Conservation (phyloP, 495 filamentous ascomycete species). For the Penicillium turbatum region DNA sequence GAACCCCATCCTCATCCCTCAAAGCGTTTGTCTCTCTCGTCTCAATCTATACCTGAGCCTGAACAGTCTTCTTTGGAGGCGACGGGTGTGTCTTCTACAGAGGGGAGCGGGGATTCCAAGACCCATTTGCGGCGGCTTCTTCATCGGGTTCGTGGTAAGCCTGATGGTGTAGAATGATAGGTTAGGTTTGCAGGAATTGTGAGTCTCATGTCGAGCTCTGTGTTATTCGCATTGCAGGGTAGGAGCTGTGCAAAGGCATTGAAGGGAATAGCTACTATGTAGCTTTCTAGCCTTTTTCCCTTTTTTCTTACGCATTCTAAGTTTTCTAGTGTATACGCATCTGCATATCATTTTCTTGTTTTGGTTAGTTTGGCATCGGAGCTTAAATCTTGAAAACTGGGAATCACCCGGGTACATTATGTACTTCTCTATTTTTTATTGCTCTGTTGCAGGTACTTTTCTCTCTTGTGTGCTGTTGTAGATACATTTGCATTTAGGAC, state of each 20-base stretch:
- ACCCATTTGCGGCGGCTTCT: slow-evolving; percentile 24
- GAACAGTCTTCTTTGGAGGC: slow-evolving; percentile 24
- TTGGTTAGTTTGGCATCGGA: neutral
- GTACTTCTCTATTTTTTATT: neutral
- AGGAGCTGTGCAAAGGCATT: neutral
- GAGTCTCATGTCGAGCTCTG: too few species aligned
- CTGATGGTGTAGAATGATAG: slow-evolving; percentile 4
- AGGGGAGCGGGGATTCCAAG: slow-evolving; percentile 15
- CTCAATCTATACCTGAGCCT: slow-evolving; percentile 16
- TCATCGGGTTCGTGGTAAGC: slow-evolving; percentile 18
- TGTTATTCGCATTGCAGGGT: neutral
- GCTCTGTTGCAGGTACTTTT: neutral
- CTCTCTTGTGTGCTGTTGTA: neutral
- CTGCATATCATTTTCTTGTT: neutral
- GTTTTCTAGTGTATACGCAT: neutral
- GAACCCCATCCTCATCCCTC: slow-evolving; percentile 12
- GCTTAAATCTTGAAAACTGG: neutral
- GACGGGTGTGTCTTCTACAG: slow-evolving; percentile 15
- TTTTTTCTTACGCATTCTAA: neutral
- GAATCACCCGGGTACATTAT: neutral
- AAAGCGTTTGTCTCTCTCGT: slow-evolving; percentile 12
- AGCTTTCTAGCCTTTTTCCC: neutral
- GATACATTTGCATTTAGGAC: too few species aligned
- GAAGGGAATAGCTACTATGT: neutral
- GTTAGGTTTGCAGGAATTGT: too few species aligned